Evolutionary conservation across 176 grass and related monocot genomes (phyloP), one percentile per base, ranked within the genome.

Genomic region (Carex littledalei): DNA sequence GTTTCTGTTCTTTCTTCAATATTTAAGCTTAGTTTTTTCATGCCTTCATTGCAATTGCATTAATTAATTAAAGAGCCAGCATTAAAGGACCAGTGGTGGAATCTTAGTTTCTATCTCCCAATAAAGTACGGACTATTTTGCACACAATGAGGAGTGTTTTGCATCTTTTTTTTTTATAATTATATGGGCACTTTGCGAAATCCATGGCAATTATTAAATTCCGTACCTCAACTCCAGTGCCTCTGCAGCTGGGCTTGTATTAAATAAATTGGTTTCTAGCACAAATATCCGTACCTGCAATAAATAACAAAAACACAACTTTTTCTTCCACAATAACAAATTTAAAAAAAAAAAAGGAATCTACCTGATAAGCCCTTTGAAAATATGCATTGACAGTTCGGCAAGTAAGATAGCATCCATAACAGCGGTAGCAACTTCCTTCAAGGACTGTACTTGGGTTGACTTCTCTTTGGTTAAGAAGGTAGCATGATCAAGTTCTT

Each of bases 271-370:
- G 14, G 29, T 78, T 34, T 78, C 26, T 34, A 4, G 22, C 50
- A 78, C 20, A 75, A 75, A 75, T 35, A 54, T 31, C 1, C 18
- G 14, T 9, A 78, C 74, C 74, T 78, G 74, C 74, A 78, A 78
- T 72, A 34, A 18, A 57, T 32, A 57, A 56, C 6, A 78, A 54
- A 77, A 17, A 34, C 13, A 57, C 34, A 57, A 78, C 5, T 32
- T 34, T 34, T 49, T 18, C 52, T 53, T 56, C 15, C 52, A 32
- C 2, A 78, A 53, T 26, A 57, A 78, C 52, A 78, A 57, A 78
- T 56, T 24, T 24, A 43, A 74, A 74, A 74, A 78, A 78, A 17
- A 50, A 57, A 6, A 57, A 70, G 18, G 14, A 70, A 78, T 18
- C 9, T 78, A 78, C 74, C 74, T 78, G 52, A 3, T 32, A 18